A percentile compares a stretch with the other conserved stretches of the same genome.
Conservation (phyloP, 371 early-diverging fungal species). For the Mucor indicus region DNA sequence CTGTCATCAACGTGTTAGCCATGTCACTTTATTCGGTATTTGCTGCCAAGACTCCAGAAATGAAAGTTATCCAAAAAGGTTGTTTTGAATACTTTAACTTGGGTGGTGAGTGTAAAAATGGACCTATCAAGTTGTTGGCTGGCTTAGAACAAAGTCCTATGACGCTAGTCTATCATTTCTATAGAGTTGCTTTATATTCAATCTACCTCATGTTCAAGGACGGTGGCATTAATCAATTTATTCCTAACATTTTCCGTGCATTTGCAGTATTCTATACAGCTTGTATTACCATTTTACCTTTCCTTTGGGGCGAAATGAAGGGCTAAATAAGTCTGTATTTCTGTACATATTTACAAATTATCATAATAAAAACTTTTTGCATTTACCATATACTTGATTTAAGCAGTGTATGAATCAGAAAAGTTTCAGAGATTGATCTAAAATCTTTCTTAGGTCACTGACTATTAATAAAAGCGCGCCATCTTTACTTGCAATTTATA, state of each 20-base stretch:
- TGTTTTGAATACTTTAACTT: slow-evolving; percentile 86
- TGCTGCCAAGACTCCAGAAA: slow-evolving; percentile 47
- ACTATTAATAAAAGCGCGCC: too few species aligned
- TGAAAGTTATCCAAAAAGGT: slow-evolving; percentile 75
- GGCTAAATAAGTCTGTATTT: slow-evolving; percentile 34
- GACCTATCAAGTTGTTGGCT: slow-evolving; percentile 84
- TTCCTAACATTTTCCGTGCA: slow-evolving; percentile 31
- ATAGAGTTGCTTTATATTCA: slow-evolving; percentile 76
- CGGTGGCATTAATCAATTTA: slow-evolving; percentile 31
- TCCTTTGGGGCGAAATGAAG: slow-evolving; percentile 54
- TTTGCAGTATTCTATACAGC: slow-evolving; percentile 53
- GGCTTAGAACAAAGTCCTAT: slow-evolving; percentile 67
- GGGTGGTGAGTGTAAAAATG: slow-evolving; percentile 76
- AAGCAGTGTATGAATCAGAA: too few species aligned
- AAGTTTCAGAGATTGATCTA: too few species aligned
- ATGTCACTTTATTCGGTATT: slow-evolving; percentile 87
- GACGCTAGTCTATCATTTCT: slow-evolving; percentile 77
- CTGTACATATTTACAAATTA: too few species aligned
- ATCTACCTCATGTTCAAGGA: slow-evolving; percentile 48
- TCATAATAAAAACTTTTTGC: too few species aligned
- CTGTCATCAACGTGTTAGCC: slow-evolving; percentile 88
- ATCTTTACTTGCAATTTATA: too few species aligned
- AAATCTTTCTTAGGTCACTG: too few species aligned
- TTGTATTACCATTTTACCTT: slow-evolving; percentile 53
- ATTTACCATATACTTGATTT: too few species aligned